A percentile compares a stretch with the other conserved stretches of the same genome.
Conservation (phyloP, 139 green algal species). For the Tetratostichococcus sp. region DNA sequence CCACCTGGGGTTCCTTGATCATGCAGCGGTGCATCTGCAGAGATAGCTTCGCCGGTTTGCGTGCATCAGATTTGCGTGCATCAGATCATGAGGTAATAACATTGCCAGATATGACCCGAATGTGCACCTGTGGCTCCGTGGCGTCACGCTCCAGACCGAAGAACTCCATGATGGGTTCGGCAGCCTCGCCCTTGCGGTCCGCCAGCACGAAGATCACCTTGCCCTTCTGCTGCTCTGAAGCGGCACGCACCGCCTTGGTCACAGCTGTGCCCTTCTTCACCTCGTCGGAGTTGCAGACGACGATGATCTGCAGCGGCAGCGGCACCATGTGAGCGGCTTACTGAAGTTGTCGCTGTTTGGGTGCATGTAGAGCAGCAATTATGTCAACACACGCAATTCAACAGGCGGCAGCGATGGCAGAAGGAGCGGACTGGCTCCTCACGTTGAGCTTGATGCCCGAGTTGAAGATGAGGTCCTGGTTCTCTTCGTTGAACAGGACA, state of each 20-base stretch:
- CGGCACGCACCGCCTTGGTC: slow-evolving; percentile 7
- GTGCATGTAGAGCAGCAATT: no score
- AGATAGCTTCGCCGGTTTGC: no score
- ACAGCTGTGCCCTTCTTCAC: slow-evolving; percentile 13
- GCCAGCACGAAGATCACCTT: slow-evolving; percentile 38
- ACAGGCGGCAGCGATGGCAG: no score
- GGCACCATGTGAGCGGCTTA: no score
- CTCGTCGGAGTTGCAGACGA: slow-evolving; percentile 28
- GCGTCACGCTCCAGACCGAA: slow-evolving; percentile 63
- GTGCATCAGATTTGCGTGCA: no score
- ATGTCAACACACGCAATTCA: no score
- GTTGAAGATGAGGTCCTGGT: slow-evolving; percentile 71
- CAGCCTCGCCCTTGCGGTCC: slow-evolving; percentile 17
- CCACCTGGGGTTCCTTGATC: not conserved
- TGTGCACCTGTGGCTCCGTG: slow-evolving; percentile 27
- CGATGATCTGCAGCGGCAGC: slow-evolving; percentile 52
- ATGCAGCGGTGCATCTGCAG: no score
- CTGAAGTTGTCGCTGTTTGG: no score
- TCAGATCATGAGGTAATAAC: no score
- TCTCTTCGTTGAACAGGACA: slow-evolving; percentile 67
- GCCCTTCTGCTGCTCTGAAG: slow-evolving; percentile 14
- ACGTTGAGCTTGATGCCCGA: slow-evolving; percentile 65
- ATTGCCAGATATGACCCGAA: no score
- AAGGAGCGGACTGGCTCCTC: no score
- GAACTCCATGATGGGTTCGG: slow-evolving; percentile 70